Evolutionary conservation across 1,139 yeast genomes (phyloP).

Genomic region (Zygoascus sp.): DNA sequence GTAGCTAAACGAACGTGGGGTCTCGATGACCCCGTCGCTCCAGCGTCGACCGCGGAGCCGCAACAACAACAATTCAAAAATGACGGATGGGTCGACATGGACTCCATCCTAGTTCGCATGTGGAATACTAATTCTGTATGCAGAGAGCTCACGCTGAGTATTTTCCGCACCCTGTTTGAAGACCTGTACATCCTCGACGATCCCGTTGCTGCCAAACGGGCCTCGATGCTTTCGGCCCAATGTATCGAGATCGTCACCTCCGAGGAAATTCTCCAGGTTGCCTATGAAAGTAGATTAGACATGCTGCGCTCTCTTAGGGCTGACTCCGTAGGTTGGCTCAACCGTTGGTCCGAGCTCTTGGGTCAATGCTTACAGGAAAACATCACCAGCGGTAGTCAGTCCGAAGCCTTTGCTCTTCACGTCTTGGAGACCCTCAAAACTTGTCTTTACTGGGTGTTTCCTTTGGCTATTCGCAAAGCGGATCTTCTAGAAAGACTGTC

Average conservation of each 20-base stretch:
- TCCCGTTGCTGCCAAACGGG: constrained; percentile 78
- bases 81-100: constrained; percentile 92
- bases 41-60: background rate
- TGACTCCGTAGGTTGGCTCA: constrained; percentile 81
- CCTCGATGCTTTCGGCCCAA: constrained; percentile 71
- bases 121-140: constrained; percentile 61
- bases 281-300: constrained; percentile 66
- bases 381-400: constrained; percentile 22
- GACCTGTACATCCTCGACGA: constrained; percentile 92
- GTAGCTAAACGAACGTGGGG: constrained; percentile 96
- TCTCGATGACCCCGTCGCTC: constrained; percentile 25
- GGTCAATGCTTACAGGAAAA: constrained; percentile 40
- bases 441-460: constrained; percentile 87
- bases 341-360: constrained; percentile 64
- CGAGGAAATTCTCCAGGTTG: constrained; percentile 53
- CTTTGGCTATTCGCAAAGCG: constrained; percentile 63
- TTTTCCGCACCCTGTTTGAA: constrained; percentile 83
- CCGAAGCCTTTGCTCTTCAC: constrained; percentile 52
- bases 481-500: constrained; percentile 64
- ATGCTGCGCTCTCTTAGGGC: constrained; percentile 38
- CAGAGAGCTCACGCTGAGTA: constrained; percentile 74
- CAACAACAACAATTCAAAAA: constrained; percentile 18
- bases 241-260: constrained; percentile 83
- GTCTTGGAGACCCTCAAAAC: constrained; percentile 80
- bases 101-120: constrained; percentile 61